A percentile compares a stretch with the other conserved stretches of the same genome.
These are phyloP conservation scores for Globisporangium polare DNA, from an alignment of 352 stramenopile species.

Conservation along the genomic window DNA sequence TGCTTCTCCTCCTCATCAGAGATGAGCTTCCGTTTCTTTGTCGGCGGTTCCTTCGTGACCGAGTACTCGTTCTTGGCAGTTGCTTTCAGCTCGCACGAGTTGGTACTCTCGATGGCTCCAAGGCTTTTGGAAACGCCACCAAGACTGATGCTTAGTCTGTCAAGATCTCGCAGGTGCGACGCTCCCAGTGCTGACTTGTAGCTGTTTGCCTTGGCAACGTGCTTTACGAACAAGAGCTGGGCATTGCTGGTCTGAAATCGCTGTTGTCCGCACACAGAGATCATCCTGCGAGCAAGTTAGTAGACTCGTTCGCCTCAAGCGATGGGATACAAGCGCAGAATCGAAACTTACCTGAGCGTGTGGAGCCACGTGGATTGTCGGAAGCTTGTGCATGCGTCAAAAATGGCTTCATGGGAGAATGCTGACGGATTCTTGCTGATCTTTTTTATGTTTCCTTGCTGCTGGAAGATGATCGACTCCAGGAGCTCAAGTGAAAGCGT, in stretches of 20 bases:
- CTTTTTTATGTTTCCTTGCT: slow-evolving; percentile 32
- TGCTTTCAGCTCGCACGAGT: not conserved
- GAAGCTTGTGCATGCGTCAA: slow-evolving; percentile 51
- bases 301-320: slow-evolving; percentile 5
- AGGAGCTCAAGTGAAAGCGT: slow-evolving; percentile 37
- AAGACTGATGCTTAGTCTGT: slow-evolving; percentile 12
- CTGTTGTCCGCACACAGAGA: slow-evolving; percentile 10
- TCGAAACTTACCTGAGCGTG: slow-evolving; percentile 38
- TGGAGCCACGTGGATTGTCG: slow-evolving; percentile 62
- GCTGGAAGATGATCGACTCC: slow-evolving; percentile 42
- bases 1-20: slow-evolving; percentile 5
- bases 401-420: slow-evolving; percentile 36
- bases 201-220: slow-evolving; percentile 26
- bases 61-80: not conserved
- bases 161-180: slow-evolving; percentile 38
- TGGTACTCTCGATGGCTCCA: not conserved
- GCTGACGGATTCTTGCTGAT: slow-evolving; percentile 47
- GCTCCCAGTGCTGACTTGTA: slow-evolving; percentile 38
- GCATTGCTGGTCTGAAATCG: slow-evolving; percentile 10
- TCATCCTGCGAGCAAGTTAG: slow-evolving; percentile 15
- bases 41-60: slow-evolving; percentile 12
- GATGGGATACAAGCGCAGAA: not conserved
- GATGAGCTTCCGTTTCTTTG: slow-evolving; percentile 23
- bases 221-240: slow-evolving; percentile 18
- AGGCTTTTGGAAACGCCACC: slow-evolving; percentile 4